Conservation (phyloP, 768 basidiomycete species). For the Coprinellus aureogranulatus region DNA sequence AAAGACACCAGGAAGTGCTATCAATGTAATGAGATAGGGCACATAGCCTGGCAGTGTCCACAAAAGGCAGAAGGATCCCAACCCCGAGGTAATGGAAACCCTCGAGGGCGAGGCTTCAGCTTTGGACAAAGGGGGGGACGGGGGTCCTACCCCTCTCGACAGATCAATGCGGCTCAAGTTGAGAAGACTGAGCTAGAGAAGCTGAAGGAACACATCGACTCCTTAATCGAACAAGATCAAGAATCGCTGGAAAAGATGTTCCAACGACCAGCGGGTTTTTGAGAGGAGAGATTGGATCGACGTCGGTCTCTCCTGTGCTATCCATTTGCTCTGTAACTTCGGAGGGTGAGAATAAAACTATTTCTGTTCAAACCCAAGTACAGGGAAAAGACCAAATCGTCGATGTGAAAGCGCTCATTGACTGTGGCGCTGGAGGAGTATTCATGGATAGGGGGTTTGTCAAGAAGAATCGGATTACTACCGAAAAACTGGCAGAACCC, state of each 20-base stretch:
- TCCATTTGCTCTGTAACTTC: background rate
- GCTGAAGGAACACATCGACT: background rate
- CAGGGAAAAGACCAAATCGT: background rate
- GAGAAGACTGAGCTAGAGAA: background rate
- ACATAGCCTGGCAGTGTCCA: background rate
- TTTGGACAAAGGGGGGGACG: too few relatives aligned
- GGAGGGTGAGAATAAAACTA: background rate
- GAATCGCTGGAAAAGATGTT: background rate
- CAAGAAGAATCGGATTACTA: background rate
- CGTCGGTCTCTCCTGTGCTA: background rate
- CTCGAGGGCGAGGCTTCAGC: too few relatives aligned
- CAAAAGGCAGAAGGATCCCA: background rate
- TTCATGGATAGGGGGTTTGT: background rate
- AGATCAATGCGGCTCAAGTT: background rate
- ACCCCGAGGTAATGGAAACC: background rate
- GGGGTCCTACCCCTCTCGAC: background rate
- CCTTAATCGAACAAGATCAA: background rate
- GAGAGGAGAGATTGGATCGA: background rate
- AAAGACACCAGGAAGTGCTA: background rate
- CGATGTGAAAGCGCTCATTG: background rate
- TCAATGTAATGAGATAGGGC: background rate
- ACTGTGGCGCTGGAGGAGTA: background rate
- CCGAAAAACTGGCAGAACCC: background rate
- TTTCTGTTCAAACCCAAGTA: background rate
- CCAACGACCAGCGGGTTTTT: background rate